phyloP scores from a whole-genome alignment of 2,329 filamentous ascomycete species.

The Trichoderma atroviride region DNA sequence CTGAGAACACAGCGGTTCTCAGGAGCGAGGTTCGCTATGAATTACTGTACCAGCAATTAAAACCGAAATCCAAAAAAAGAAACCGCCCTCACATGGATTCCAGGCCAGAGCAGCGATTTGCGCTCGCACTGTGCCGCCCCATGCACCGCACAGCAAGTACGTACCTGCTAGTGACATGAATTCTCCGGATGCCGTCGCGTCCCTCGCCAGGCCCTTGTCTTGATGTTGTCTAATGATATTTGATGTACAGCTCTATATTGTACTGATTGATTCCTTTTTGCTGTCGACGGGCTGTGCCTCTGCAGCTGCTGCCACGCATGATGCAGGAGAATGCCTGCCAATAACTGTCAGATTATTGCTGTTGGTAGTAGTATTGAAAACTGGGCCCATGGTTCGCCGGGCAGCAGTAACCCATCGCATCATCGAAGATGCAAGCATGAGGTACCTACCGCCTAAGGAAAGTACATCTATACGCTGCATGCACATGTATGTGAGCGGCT shows the following conservation, averaged over 20 bases:
- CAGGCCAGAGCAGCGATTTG: conserved; percentile 14
- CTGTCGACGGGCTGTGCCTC: not conserved
- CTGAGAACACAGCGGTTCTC: not conserved
- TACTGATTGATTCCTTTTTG: not conserved
- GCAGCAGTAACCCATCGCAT: not conserved
- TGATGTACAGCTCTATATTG: not conserved
- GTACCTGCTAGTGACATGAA: not conserved
- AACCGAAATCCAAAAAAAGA: not conserved
- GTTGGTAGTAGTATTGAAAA: not conserved
- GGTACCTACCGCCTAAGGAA: not conserved
- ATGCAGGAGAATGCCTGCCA: not conserved
- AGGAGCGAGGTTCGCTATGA: not conserved
- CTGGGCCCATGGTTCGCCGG: not conserved
- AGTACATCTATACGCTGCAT: not conserved
- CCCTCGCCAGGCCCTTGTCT: conserved; percentile 5
- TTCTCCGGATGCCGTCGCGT: conserved; percentile 14
- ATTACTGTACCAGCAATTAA: not conserved
- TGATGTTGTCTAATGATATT: not conserved
- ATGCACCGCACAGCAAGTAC: conserved; percentile 8
- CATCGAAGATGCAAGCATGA: not conserved
- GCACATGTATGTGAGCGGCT: no score
- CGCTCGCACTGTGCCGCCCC: conserved; percentile 22
- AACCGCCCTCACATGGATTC: not conserved
- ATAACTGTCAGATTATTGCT: not conserved
- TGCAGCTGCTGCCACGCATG: not conserved